Evolutionary conservation across 208 protist species (phyloP).

Genomic region (Crithidia brevicula): DNA sequence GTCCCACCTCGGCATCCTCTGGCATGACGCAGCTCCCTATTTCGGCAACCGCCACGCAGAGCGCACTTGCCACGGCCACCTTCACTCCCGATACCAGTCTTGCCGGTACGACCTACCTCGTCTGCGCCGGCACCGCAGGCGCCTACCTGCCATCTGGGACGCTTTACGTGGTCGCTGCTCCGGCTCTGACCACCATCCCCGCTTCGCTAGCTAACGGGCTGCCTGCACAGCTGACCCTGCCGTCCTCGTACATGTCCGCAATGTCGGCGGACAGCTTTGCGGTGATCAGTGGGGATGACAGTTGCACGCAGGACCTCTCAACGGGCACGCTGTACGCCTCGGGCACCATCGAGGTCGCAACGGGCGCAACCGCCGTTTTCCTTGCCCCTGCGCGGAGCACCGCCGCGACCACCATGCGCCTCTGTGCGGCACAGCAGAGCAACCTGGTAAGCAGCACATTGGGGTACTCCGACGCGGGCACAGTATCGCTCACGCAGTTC

Average conservation of each 20-base stretch:
- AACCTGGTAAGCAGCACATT: slow-evolving; percentile 29
- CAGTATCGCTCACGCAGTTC: slow-evolving; percentile 33
- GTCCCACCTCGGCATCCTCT: slow-evolving; percentile 15
- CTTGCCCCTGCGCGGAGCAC: slow-evolving; percentile 8
- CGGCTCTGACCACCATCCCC: slow-evolving; percentile 29
- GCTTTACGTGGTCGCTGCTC: slow-evolving; percentile 31
- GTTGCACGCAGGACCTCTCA: slow-evolving; percentile 30
- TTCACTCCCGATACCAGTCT: slow-evolving; percentile 22
- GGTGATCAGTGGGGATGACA: slow-evolving; percentile 22
- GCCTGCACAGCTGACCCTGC: slow-evolving; percentile 40
- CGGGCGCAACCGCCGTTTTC: slow-evolving; percentile 30
- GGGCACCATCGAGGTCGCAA: slow-evolving; percentile 33
- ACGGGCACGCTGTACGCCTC: slow-evolving; percentile 16
- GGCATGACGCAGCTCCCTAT: slow-evolving; percentile 22
- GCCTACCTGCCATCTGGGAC: slow-evolving; percentile 35
- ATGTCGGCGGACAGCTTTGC: slow-evolving; percentile 40
- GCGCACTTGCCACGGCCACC: slow-evolving; percentile 23
- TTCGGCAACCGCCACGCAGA: background rate
- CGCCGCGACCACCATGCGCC: background rate
- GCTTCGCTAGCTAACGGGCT: slow-evolving; percentile 29
- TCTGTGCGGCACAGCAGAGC: slow-evolving; percentile 30
- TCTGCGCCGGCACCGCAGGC: slow-evolving; percentile 37
- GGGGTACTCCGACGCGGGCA: slow-evolving; percentile 50
- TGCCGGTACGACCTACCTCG: slow-evolving; percentile 28
- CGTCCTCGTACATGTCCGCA: slow-evolving; percentile 15